These are phyloP conservation scores for Orbilia blumenaviensis DNA, from an alignment of 2,329 filamentous ascomycete species.

Conservation along the genomic window DNA sequence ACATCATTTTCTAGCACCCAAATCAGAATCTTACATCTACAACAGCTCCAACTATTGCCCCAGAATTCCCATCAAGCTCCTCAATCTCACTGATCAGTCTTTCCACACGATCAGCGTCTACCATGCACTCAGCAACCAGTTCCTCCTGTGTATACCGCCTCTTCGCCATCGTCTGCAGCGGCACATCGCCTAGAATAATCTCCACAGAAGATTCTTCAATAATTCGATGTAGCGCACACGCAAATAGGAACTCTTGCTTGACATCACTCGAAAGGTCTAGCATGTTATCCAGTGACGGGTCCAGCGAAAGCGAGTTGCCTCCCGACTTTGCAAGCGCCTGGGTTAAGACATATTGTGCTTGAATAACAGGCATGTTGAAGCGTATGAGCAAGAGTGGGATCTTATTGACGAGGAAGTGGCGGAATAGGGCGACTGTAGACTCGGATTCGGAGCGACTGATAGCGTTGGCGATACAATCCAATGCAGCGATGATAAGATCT, in stretches of 20 bases:
- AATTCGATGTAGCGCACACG: constrained; percentile 87
- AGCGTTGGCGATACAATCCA: constrained; percentile 87
- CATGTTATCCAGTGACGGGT: constrained; percentile 64
- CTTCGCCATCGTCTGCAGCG: constrained; percentile 77
- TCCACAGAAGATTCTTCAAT: constrained; percentile 81
- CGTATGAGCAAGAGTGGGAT: constrained; percentile 71
- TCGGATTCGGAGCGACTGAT: constrained; percentile 74
- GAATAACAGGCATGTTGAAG: constrained; percentile 69
- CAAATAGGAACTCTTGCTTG: constrained; percentile 84
- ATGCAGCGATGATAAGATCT: constrained; percentile 85
- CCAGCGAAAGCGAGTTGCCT: constrained; percentile 71
- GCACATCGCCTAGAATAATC: constrained; percentile 81
- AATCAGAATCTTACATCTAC: constrained; percentile 51
- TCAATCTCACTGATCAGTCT: constrained; percentile 70
- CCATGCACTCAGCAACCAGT: constrained; percentile 78
- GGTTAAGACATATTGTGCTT: constrained; percentile 72
- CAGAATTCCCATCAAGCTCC: constrained; percentile 76
- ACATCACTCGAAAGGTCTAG: constrained; percentile 69
- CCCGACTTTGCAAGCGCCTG: constrained; percentile 71
- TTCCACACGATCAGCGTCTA: constrained; percentile 78
- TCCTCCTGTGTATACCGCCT: constrained; percentile 80
- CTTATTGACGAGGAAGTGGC: constrained; percentile 85
- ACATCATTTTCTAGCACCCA: not conserved
- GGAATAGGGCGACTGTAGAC: constrained; percentile 74
- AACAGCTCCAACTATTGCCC: constrained; percentile 57